A percentile compares a stretch with the other conserved stretches of the same genome.
Conservation (phyloP, 2,329 filamentous ascomycete species). For the Scortechinia acanthostroma region DNA sequence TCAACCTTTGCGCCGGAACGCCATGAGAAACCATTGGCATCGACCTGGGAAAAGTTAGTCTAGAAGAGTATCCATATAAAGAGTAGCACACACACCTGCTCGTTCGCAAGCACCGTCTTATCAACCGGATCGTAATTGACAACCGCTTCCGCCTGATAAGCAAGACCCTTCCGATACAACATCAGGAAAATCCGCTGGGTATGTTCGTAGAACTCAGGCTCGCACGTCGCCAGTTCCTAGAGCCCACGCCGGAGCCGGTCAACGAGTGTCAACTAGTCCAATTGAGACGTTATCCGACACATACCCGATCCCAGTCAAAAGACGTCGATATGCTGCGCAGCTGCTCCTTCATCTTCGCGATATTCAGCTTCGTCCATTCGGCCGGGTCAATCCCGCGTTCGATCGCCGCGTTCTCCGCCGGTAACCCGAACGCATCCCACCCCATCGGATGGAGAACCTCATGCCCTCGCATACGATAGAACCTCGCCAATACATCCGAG, state of each 20-base stretch:
- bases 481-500: constrained; percentile 56
- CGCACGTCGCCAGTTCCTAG: constrained; percentile 57
- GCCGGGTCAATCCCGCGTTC: constrained; percentile 55
- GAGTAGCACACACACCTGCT: constrained; percentile 34
- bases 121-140: constrained; percentile 65
- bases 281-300: constrained; percentile 13
- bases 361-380: constrained; percentile 55
- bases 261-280: constrained; percentile 5
- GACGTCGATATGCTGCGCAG: constrained; percentile 47
- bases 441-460: constrained; percentile 60
- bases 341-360: constrained; percentile 55
- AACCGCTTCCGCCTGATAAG: constrained; percentile 55
- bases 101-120: constrained; percentile 60
- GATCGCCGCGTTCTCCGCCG: constrained; percentile 63
- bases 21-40: constrained; percentile 57
- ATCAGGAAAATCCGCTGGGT: constrained; percentile 57
- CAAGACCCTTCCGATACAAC: constrained; percentile 47
- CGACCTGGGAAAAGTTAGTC: constrained; percentile 35
- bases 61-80: too few species aligned
- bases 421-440: constrained; percentile 64
- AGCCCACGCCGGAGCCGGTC: background rate
- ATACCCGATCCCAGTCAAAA: constrained; percentile 58
- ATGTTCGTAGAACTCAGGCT: constrained; percentile 58
- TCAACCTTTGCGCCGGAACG: constrained; percentile 58
- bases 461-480: constrained; percentile 53